Conservation (phyloP, 305 asterid genomes). For the Euphrasia arctica region DNA sequence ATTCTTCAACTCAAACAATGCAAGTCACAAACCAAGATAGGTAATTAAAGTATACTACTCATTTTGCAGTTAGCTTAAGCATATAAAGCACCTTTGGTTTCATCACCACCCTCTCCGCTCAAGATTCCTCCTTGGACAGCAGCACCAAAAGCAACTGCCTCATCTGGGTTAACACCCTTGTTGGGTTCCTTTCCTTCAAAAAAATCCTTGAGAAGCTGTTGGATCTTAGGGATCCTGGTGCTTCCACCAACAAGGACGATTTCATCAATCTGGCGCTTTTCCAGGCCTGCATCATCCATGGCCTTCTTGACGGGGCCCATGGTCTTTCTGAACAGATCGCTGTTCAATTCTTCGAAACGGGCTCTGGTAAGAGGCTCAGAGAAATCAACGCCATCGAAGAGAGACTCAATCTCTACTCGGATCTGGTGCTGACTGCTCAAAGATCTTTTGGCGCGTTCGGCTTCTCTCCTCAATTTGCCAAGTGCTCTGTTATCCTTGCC, state of each 20-base stretch:
- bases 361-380: conserved; percentile 91
- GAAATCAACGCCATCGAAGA: conserved; percentile 75
- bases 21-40: neutral
- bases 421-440: conserved; percentile 92
- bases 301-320: conserved; percentile 94
- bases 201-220: conserved; percentile 71
- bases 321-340: conserved; percentile 69
- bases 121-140: conserved; percentile 89
- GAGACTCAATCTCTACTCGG: conserved; percentile 90
- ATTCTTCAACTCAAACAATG: neutral
- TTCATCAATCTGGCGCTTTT: conserved; percentile 68
- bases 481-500: conserved; percentile 82
- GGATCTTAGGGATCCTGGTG: conserved; percentile 84
- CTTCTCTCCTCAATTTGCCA: conserved; percentile 79
- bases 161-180: conserved; percentile 89
- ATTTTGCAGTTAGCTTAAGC: no score
- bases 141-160: conserved; percentile 90
- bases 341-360: conserved; percentile 89
- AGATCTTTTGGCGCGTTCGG: conserved; percentile 85
- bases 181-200: conserved; percentile 82
- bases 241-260: conserved; percentile 94
- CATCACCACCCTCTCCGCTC: conserved; percentile 83
- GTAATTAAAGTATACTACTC: no score
- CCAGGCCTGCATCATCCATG: conserved; percentile 83
- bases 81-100: conserved; percentile 49